A percentile compares a stretch with the other conserved stretches of the same genome.
phyloP scores from a whole-genome alignment of 2,329 filamentous ascomycete species.

The Fulvia fulva region DNA sequence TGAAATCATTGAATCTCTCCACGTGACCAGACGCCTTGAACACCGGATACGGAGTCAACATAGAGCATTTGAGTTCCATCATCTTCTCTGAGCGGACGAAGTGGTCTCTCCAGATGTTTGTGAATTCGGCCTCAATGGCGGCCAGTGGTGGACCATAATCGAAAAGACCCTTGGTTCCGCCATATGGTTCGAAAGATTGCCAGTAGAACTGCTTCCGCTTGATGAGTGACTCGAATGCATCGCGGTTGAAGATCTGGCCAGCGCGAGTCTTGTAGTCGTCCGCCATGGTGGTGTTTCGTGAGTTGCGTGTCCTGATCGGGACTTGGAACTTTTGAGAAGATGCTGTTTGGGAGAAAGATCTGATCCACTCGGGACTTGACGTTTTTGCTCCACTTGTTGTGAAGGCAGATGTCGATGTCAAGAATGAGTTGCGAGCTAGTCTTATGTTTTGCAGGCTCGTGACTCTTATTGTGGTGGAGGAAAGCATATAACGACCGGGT shows the following conservation, averaged over 20 bases:
- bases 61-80: constrained; percentile 91
- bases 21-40: constrained; percentile 93
- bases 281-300: constrained; percentile 47
- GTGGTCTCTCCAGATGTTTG: constrained; percentile 88
- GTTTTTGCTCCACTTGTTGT: background rate
- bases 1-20: constrained; percentile 97
- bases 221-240: constrained; percentile 77
- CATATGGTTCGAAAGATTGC: constrained; percentile 90
- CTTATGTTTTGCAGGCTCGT: constrained; percentile 13
- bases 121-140: constrained; percentile 78
- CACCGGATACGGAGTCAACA: constrained; percentile 87
- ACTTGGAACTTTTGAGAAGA: constrained; percentile 23
- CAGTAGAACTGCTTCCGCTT: constrained; percentile 90
- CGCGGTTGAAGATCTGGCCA: constrained; percentile 84
- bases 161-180: constrained; percentile 57
- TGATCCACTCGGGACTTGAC: constrained; percentile 1
- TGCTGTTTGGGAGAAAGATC: constrained; percentile 17
- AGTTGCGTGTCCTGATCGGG: constrained; percentile 32
- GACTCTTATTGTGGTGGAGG: constrained; percentile 11
- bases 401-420: background rate
- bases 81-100: constrained; percentile 92
- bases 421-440: constrained; percentile 7
- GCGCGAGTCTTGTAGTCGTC: constrained; percentile 71
- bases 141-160: constrained; percentile 91
- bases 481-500: constrained; percentile 8